phyloP scores from a whole-genome alignment of 768 basidiomycete genomes.

The Termitomyces sp. region DNA sequence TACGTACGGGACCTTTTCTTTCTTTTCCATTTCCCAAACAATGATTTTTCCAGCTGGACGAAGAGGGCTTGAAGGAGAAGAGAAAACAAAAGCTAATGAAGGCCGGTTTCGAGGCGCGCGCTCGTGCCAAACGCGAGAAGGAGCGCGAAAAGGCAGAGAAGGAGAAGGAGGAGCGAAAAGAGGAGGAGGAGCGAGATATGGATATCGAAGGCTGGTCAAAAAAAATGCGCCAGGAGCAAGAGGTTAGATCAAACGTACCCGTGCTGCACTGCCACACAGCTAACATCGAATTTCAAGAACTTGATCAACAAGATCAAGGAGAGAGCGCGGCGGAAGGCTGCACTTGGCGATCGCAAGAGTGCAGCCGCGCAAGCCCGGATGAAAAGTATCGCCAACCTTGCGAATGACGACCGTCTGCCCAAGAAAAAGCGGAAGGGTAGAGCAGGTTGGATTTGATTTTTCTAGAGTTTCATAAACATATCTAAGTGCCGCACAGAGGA shows the following conservation, averaged over 20 bases:
- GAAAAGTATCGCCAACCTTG: slow-evolving; percentile 92
- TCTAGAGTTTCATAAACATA: not conserved
- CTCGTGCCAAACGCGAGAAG: slow-evolving; percentile 81
- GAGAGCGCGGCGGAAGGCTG: slow-evolving; percentile 71
- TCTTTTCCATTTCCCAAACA: not conserved
- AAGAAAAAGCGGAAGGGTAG: slow-evolving; percentile 85
- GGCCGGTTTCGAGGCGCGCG: slow-evolving; percentile 89
- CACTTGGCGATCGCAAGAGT: slow-evolving; percentile 87
- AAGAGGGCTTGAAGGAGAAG: slow-evolving; percentile 92
- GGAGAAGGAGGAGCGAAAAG: slow-evolving; percentile 63
- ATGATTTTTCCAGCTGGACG: slow-evolving; percentile 57
- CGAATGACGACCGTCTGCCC: slow-evolving; percentile 77
- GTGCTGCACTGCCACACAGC: not conserved
- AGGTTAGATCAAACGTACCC: slow-evolving; percentile 39
- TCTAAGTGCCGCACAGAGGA: slow-evolving; percentile 57
- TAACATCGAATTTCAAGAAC: slow-evolving; percentile 35
- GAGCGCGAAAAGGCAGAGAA: slow-evolving; percentile 78
- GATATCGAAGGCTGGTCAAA: slow-evolving; percentile 74
- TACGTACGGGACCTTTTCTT: slow-evolving; percentile 29
- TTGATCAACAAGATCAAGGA: slow-evolving; percentile 86
- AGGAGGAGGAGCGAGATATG: slow-evolving; percentile 71
- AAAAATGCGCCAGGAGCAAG: slow-evolving; percentile 74
- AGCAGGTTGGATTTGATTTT: slow-evolving; percentile 50
- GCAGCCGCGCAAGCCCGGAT: slow-evolving; percentile 93
- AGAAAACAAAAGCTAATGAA: slow-evolving; percentile 90